These are phyloP conservation scores for Verruconis gallopava DNA, from an alignment of 2,329 filamentous ascomycete genomes.

Conservation along the genomic window DNA sequence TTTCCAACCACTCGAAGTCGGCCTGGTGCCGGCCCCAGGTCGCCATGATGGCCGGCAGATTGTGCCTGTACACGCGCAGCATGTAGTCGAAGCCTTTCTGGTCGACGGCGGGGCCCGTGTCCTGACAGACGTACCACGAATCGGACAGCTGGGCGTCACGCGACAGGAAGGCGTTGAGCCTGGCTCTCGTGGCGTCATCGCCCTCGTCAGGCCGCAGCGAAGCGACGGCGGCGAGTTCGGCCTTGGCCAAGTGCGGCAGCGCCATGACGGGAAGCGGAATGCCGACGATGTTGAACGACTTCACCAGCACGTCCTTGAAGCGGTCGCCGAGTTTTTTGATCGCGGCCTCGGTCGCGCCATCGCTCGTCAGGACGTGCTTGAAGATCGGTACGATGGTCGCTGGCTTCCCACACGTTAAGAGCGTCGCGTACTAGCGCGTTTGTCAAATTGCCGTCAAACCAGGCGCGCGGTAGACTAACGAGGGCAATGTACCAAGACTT, in stretches of 20 bases:
- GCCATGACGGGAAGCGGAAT: neutral
- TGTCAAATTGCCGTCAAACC: neutral
- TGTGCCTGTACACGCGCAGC: neutral
- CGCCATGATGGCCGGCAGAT: neutral
- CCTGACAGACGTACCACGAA: neutral
- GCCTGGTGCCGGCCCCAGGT: neutral
- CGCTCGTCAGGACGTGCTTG: neutral
- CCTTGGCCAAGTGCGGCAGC: neutral
- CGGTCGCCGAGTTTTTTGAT: neutral
- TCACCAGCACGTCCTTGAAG: conserved; percentile 4
- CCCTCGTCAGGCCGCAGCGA: neutral
- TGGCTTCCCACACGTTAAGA: conserved; percentile 1
- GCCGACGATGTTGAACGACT: conserved; percentile 1
- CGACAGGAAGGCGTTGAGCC: neutral
- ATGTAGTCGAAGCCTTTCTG: neutral
- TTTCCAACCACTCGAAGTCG: conserved; percentile 1
- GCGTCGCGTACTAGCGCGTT: neutral
- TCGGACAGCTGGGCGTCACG: neutral
- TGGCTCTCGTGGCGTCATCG: neutral
- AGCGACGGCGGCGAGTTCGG: neutral
- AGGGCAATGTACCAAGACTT: conserved; percentile 1
- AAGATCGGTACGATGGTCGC: neutral
- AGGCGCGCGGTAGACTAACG: neutral
- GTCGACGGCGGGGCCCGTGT: neutral
- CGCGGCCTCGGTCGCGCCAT: neutral